Evolutionary conservation across 768 basidiomycete species (phyloP).

Genomic region (Nidularia sp.): DNA sequence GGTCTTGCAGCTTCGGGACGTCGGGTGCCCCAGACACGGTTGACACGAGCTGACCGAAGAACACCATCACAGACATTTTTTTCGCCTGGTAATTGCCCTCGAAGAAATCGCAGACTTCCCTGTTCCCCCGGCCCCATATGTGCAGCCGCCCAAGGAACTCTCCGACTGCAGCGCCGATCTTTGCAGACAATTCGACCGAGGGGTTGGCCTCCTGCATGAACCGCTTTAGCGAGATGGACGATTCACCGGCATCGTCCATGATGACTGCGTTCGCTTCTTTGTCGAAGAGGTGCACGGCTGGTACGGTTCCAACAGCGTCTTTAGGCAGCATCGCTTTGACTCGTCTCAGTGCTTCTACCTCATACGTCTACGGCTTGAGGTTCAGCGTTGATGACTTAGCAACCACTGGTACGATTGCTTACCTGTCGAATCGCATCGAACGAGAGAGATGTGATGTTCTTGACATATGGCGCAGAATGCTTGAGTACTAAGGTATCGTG

Average conservation of each 20-base stretch:
- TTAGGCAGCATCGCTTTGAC: constrained; percentile 31
- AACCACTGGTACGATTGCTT: constrained; percentile 5
- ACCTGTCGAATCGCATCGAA: constrained; percentile 51
- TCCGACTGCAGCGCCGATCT: constrained; percentile 53
- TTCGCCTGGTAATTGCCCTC: constrained; percentile 35
- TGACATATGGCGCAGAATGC: constrained; percentile 44
- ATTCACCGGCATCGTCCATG: constrained; percentile 57
- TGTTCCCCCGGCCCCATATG: constrained; percentile 33
- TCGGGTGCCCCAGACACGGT: constrained; percentile 26
- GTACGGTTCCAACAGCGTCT: constrained; percentile 40
- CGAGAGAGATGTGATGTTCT: constrained; percentile 16
- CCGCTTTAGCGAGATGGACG: constrained; percentile 34
- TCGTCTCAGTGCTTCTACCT: constrained; percentile 44
- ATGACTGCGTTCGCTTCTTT: constrained; percentile 44
- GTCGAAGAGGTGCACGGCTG: constrained; percentile 48
- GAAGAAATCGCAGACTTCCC: constrained; percentile 24
- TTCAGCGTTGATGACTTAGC: not conserved
- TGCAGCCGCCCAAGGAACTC: constrained; percentile 53
- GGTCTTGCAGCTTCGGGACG: constrained; percentile 32
- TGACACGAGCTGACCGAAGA: constrained; percentile 41
- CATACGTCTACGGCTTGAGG: constrained; percentile 22
- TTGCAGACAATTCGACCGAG: constrained; percentile 21
- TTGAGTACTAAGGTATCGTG: constrained; percentile 51
- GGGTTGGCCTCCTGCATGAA: constrained; percentile 27
- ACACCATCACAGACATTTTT: constrained; percentile 30